Conservation (phyloP, 1,284 basidiomycete species). For the Singerocomus rubriflavus region DNA sequence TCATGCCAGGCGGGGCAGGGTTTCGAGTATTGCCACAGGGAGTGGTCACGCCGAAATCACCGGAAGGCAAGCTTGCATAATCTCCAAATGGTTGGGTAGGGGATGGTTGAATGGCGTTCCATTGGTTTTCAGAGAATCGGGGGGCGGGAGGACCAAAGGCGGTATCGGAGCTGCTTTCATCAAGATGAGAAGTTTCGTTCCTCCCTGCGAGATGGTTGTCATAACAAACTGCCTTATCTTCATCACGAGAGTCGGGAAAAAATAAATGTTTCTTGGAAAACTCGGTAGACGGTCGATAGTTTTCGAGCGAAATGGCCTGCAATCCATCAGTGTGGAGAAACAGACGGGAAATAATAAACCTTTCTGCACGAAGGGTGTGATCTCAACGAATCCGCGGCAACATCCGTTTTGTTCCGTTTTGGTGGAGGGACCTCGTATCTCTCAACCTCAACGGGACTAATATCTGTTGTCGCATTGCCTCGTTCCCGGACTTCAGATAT, state of each 20-base stretch:
- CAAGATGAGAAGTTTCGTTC: constrained; percentile 3
- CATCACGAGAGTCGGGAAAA: constrained; percentile 16
- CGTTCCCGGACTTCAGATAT: constrained; percentile 36
- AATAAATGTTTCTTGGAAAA: constrained; percentile 17
- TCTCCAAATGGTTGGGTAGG: constrained; percentile 8
- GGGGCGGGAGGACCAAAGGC: constrained; percentile 7
- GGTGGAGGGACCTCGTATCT: constrained; percentile 6
- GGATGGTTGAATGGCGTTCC: constrained; percentile 27
- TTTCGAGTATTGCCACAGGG: neutral
- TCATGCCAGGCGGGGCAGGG: neutral
- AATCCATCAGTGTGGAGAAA: constrained; percentile 11
- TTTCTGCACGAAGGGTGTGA: constrained; percentile 5
- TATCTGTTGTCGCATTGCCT: constrained; percentile 21
- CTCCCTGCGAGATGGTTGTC: neutral
- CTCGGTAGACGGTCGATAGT: constrained; percentile 1
- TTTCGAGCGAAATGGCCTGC: constrained; percentile 4
- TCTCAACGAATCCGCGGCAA: neutral
- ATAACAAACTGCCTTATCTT: constrained; percentile 1
- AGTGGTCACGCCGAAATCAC: neutral
- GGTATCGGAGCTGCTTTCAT: constrained; percentile 35
- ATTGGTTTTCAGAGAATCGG: constrained; percentile 13
- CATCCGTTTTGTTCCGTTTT: constrained; percentile 21
- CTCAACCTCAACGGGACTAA: constrained; percentile 23
- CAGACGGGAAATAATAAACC: constrained; percentile 16
- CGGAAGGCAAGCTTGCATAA: constrained; percentile 1